Evolutionary conservation across 78 protist genomes (phyloP).

Genomic region (Monocercomonoides exilis): DNA sequence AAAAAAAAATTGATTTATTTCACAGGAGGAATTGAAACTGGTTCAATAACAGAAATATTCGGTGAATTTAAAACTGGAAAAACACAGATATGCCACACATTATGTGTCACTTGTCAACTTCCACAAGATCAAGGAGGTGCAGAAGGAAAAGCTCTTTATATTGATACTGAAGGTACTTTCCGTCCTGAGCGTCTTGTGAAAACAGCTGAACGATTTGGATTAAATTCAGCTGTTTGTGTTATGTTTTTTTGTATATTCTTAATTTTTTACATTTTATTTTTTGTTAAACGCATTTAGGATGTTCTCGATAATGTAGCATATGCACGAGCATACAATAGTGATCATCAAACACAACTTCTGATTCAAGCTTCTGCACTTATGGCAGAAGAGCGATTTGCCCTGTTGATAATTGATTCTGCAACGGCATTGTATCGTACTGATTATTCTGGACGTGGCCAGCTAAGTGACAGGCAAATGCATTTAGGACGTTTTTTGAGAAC

Average conservation of each 20-base stretch:
- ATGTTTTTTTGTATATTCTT: too few relatives aligned
- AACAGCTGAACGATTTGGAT: conserved; percentile 72
- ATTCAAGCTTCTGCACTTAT: conserved; percentile 88
- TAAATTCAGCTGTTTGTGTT: too few relatives aligned
- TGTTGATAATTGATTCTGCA: conserved; percentile 90
- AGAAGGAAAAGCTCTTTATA: conserved; percentile 94
- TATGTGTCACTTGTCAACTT: conserved; percentile 95
- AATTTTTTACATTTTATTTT: too few relatives aligned
- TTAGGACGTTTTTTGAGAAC: conserved; percentile 83
- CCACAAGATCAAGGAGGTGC: conserved; percentile 93
- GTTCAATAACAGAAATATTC: conserved; percentile 94
- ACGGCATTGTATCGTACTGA: conserved; percentile 75
- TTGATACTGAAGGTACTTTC: conserved; percentile 99
- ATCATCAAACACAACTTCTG: conserved; percentile 83
- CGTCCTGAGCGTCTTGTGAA: conserved; percentile 90
- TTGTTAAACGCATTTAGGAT: too few relatives aligned
- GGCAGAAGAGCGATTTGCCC: conserved; percentile 81
- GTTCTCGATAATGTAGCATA: conserved; percentile 94
- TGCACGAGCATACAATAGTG: conserved; percentile 95
- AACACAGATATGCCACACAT: conserved; percentile 97
- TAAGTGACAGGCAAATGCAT: conserved; percentile 88
- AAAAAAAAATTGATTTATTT: conserved; percentile 86
- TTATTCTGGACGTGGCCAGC: conserved; percentile 78
- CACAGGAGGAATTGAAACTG: conserved; percentile 96
- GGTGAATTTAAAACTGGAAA: conserved; percentile 98